Base-by-base conservation (phyloP, 1,139 yeast genomes). In the Yamadazyma songkhlaensis region DNA sequence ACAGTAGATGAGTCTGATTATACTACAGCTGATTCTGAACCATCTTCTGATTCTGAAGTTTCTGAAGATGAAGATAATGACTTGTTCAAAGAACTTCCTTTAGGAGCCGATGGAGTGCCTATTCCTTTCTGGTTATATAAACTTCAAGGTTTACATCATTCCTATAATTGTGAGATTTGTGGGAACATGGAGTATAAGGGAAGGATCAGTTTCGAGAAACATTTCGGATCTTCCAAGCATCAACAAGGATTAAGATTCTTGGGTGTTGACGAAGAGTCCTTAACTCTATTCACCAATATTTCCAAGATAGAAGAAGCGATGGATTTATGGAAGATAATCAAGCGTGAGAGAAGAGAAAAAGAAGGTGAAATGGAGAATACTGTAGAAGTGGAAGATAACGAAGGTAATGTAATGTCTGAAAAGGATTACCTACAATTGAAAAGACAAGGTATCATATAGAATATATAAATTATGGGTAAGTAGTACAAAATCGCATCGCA, bases 41-140 rank as follows among this genome's bases (percentile, higher is more conserved):
- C 64, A 14, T 63, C 55, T n/a, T 50, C 40, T 1, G 53, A 44
- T 2, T 48, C 48, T 1, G 52, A 51, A 3, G 50, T 43, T 6
- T 40, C 47, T 4, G 53, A 46, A 8, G 57, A 54, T 12, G 60
- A 54, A 14, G 55, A 50, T 9, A 47, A 40, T 34, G 51, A 50
- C 13, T 44, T 43, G 6, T 51, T 48, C 45, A 67, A 79, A 40
- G 79, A 83, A 43, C 59, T 87, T 38, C 96, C 96, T 0, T 46
- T 87, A 1, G 97, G 96, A 0, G 75, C 87, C 25, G 96, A 90
- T 59, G 97, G 97, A 0, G 75, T 75, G 29, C 97, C 97, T 0
- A 88, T 92, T 28, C 98, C 98, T 1, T 79, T 72, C 42, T 92
- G 99, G 99, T 65, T 92, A 22, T 90, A 81, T 71, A 92, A 90